These are phyloP conservation scores for Crithidia acanthocephali DNA, from an alignment of 208 protist genomes.

Conservation along the genomic window DNA sequence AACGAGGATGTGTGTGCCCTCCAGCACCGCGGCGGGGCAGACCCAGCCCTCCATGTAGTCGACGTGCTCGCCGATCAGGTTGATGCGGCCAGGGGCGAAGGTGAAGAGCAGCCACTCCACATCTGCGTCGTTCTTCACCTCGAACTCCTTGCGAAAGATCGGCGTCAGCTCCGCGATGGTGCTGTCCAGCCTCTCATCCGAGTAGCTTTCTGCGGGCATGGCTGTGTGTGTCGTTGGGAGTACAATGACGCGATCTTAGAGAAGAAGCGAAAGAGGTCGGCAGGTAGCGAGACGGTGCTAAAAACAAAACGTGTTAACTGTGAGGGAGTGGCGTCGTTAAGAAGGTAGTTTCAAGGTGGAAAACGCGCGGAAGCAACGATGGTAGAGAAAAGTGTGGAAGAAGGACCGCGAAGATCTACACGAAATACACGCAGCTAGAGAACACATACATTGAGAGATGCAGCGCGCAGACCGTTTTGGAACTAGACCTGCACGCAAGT, in stretches of 20 bases:
- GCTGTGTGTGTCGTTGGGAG: conserved; percentile 6
- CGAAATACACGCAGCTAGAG: no score
- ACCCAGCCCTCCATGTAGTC: conserved; percentile 90
- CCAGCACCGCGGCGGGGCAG: conserved; percentile 66
- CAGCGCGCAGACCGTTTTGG: no score
- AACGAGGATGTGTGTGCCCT: conserved; percentile 75
- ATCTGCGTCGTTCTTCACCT: conserved; percentile 43
- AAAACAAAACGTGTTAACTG: conserved; percentile 18
- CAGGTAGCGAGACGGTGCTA: conserved; percentile 21
- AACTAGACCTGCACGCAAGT: no score
- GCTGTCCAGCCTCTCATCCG: conserved; percentile 51
- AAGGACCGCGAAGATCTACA: no score
- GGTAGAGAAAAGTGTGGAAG: no score
- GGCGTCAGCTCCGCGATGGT: conserved; percentile 47
- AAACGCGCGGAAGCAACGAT: no score
- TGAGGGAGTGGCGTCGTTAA: no score
- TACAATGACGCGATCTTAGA: neutral
- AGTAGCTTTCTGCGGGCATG: conserved; percentile 57
- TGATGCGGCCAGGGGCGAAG: conserved; percentile 88
- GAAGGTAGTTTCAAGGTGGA: no score
- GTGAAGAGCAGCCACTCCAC: conserved; percentile 81
- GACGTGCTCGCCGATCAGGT: conserved; percentile 93
- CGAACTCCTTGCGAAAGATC: conserved; percentile 63
- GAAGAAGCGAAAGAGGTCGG: no score
- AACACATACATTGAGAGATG: no score